Conservation (phyloP, 352 stramenopile genomes). For the Pythium brachiatum region DNA sequence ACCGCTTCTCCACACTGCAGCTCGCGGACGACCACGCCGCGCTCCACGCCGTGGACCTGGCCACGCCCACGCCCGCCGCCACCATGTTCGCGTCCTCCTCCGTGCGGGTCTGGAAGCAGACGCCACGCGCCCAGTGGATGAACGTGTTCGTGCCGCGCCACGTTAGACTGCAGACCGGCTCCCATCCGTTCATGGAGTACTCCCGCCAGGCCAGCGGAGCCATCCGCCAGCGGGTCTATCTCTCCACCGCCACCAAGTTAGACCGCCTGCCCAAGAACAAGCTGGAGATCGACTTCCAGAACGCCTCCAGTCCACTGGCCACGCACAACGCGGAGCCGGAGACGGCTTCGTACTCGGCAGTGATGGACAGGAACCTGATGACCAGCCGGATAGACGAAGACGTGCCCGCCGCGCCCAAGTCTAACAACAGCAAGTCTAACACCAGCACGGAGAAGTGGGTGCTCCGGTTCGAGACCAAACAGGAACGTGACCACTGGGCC, state of each 20-base stretch:
- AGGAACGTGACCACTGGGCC: constrained; percentile 57
- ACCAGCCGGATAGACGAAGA: constrained; percentile 25
- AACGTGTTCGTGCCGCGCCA: constrained; percentile 72
- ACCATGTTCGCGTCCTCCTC: constrained; percentile 47
- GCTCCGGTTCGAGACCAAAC: constrained; percentile 72
- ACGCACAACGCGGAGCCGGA: constrained; percentile 4
- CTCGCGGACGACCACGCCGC: constrained; percentile 25
- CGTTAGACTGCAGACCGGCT: constrained; percentile 57
- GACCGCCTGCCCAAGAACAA: constrained; percentile 69
- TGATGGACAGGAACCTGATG: constrained; percentile 6
- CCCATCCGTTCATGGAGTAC: constrained; percentile 68
- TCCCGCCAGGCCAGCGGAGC: constrained; percentile 46
- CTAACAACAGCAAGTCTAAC: constrained; percentile 12
- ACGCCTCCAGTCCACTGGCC: constrained; percentile 5
- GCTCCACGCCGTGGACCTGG: constrained; percentile 18
- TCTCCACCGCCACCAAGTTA: constrained; percentile 54
- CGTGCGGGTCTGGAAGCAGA: constrained; percentile 64
- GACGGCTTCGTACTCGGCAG: neutral
- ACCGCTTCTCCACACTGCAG: constrained; percentile 17
- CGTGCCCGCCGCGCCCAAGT: constrained; percentile 17
- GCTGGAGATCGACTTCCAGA: constrained; percentile 63
- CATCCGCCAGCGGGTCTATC: constrained; percentile 59
- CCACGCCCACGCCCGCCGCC: constrained; percentile 14
- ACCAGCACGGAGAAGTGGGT: constrained; percentile 67
- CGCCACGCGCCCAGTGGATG: constrained; percentile 66